Conservation (phyloP, 2,329 filamentous ascomycete genomes). For the Aspergillus niger region DNA sequence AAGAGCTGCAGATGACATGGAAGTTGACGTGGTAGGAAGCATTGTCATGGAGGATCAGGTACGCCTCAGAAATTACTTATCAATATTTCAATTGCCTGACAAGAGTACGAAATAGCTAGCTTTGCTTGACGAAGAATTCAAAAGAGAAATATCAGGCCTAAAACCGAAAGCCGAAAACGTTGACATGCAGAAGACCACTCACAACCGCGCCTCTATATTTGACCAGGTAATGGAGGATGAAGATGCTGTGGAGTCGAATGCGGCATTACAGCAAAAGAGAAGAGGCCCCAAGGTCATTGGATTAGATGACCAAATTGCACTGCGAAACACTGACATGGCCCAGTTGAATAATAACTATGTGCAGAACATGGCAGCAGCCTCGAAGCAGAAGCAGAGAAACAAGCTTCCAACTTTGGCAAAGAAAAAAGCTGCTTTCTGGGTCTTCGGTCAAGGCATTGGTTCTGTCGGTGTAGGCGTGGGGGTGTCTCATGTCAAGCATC, state of each 20-base stretch:
- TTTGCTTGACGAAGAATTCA: conserved; percentile 34
- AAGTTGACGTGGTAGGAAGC: conserved; percentile 39
- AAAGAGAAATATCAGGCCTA: conserved; percentile 11
- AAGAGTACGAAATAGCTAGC: conserved; percentile 23
- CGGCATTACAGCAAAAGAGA: conserved; percentile 30
- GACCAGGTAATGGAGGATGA: neutral
- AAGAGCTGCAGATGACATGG: conserved; percentile 34
- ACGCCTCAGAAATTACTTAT: neutral
- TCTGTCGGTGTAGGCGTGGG: conserved; percentile 54
- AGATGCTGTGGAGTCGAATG: conserved; percentile 4
- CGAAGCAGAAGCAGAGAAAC: conserved; percentile 47
- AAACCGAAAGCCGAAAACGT: neutral
- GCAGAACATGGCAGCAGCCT: conserved; percentile 59
- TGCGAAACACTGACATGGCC: conserved; percentile 59
- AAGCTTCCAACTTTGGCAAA: conserved; percentile 54
- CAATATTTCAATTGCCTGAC: neutral
- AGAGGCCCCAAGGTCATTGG: conserved; percentile 45
- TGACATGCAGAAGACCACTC: neutral
- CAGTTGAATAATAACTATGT: conserved; percentile 62
- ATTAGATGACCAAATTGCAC: conserved; percentile 53
- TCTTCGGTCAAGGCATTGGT: conserved; percentile 60
- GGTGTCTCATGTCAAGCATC: conserved; percentile 45
- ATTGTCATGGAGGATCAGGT: conserved; percentile 22
- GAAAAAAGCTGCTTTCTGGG: conserved; percentile 64
- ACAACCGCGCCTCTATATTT: neutral